Evolutionary conservation across 306 rosid species (phyloP).

Genomic region (Myrica gale): DNA sequence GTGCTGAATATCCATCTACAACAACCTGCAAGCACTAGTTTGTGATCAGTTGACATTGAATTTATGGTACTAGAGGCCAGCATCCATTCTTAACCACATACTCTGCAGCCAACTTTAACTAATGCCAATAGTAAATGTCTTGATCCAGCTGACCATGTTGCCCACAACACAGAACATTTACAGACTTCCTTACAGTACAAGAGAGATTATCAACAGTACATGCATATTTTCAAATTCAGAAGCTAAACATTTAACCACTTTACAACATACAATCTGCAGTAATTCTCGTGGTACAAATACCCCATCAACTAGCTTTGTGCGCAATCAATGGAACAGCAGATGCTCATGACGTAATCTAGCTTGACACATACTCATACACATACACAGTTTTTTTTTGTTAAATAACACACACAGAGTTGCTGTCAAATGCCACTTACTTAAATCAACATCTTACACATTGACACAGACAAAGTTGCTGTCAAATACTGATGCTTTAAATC

Average conservation of each 20-base stretch:
- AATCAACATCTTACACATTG: not conserved
- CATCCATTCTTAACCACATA: conserved; percentile 7
- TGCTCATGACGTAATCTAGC: not conserved
- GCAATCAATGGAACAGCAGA: not conserved
- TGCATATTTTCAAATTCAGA: not conserved
- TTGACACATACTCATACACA: not conserved
- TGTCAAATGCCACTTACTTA: not conserved
- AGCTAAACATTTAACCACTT: not conserved
- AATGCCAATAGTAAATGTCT: not conserved
- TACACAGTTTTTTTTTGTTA: no score
- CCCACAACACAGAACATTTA: not conserved
- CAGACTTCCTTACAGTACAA: not conserved
- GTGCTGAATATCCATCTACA: conserved; percentile 90
- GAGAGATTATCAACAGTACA: not conserved
- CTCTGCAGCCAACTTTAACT: conserved; percentile 14
- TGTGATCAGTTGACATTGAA: conserved; percentile 23
- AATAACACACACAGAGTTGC: not conserved
- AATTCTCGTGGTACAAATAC: not conserved
- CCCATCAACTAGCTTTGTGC: not conserved
- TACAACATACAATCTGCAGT: not conserved
- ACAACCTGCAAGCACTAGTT: conserved; percentile 56
- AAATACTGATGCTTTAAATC: not conserved
- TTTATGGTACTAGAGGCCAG: not conserved
- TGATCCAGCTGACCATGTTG: not conserved
- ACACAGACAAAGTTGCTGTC: not conserved